Evolutionary conservation across 106 monocot genomes (phyloP).

Genomic region (Chionographis japonica): DNA sequence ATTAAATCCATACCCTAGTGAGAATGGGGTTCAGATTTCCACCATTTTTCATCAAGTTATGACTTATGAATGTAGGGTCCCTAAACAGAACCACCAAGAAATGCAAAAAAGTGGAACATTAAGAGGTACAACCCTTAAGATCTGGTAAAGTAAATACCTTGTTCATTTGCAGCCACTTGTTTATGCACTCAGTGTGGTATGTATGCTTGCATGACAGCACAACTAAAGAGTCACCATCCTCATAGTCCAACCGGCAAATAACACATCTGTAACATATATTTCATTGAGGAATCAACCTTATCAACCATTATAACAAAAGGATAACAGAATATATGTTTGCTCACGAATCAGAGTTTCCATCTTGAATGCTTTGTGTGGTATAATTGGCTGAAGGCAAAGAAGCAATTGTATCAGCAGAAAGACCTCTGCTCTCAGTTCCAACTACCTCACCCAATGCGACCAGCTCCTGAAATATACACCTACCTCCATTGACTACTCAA

Average conservation of each 20-base stretch:
- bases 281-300: background rate
- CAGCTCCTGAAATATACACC: constrained; percentile 49
- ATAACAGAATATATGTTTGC: background rate
- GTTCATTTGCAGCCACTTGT: constrained; percentile 48
- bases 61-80: background rate
- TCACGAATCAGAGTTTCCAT: constrained; percentile 39
- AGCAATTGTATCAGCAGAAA: constrained; percentile 72
- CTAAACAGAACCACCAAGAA: background rate
- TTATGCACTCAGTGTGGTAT: constrained; percentile 41
- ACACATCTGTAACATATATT: constrained; percentile 27
- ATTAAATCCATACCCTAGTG: too few relatives aligned
- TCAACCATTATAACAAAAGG: background rate
- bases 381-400: constrained; percentile 77
- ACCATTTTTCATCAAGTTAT: too few relatives aligned
- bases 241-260: constrained; percentile 49
- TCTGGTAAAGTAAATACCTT: constrained; percentile 25
- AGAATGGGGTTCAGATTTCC: too few relatives aligned
- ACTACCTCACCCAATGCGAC: constrained; percentile 89
- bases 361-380: constrained; percentile 44
- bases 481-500: background rate
- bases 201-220: constrained; percentile 41
- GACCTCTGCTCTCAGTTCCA: constrained; percentile 88
- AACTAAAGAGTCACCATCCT: constrained; percentile 29
- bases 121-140: background rate
- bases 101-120: background rate